Conservation (phyloP, 768 basidiomycete genomes). For the Auriscalpium vulgare region DNA sequence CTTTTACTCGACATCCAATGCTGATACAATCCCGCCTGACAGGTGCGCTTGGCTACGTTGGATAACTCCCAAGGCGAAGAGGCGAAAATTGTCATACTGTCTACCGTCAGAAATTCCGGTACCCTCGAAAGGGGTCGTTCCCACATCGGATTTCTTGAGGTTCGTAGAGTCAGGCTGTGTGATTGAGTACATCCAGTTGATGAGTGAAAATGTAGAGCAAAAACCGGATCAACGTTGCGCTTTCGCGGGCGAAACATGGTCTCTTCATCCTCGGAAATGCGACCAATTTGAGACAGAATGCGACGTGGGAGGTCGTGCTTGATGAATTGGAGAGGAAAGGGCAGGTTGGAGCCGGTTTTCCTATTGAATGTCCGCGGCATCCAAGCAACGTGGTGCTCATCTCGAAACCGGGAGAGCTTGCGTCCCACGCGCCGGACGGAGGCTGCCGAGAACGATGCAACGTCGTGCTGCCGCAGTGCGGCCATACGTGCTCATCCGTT, state of each 20-base stretch:
- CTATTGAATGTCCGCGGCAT: conserved; percentile 13
- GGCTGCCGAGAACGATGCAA: conserved; percentile 24
- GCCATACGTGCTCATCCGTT: conserved; percentile 23
- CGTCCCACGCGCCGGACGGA: conserved; percentile 16
- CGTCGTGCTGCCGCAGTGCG: conserved; percentile 18
- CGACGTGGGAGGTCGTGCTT: conserved; percentile 52
- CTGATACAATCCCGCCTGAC: neutral
- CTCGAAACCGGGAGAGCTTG: conserved; percentile 9
- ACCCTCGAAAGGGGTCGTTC: conserved; percentile 27
- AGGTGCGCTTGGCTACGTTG: conserved; percentile 67
- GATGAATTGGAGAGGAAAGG: conserved; percentile 45
- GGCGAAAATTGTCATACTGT: conserved; percentile 64
- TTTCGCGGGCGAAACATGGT: conserved; percentile 69
- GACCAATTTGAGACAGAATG: conserved; percentile 38
- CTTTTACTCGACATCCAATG: neutral
- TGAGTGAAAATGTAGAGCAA: conserved; percentile 17
- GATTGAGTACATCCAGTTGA: too few species aligned
- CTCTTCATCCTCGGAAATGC: conserved; percentile 70
- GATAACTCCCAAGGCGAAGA: conserved; percentile 79
- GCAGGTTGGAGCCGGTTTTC: conserved; percentile 7
- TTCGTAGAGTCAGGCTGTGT: neutral
- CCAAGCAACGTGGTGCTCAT: neutral
- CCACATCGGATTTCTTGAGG: conserved; percentile 68
- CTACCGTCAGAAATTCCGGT: conserved; percentile 66
- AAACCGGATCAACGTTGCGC: conserved; percentile 42